These are phyloP conservation scores for Fusarium fracticaudum DNA, from an alignment of 2,329 filamentous ascomycete genomes.

Conservation along the genomic window DNA sequence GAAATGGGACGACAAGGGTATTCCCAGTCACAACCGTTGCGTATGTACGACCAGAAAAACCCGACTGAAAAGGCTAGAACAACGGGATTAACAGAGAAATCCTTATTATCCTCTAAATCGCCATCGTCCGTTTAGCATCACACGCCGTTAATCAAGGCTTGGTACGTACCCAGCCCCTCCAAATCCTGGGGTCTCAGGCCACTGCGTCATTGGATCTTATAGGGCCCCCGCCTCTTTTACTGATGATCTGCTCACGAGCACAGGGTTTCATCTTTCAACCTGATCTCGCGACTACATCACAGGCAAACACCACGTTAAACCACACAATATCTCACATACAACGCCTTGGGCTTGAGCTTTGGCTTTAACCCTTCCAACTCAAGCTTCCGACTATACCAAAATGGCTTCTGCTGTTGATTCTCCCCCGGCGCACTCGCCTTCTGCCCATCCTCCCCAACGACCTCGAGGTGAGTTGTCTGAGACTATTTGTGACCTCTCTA, in stretches of 20 bases:
- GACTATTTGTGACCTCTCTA: not conserved
- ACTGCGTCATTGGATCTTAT: conserved; percentile 39
- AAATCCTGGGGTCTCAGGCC: conserved; percentile 31
- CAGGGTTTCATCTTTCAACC: conserved; percentile 29
- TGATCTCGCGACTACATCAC: conserved; percentile 38
- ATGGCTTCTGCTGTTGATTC: conserved; percentile 55
- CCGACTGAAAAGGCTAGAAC: conserved; percentile 1
- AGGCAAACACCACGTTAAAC: conserved; percentile 17
- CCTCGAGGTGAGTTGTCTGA: conserved; percentile 54
- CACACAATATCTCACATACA: not conserved
- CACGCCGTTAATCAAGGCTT: not conserved
- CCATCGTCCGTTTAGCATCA: not conserved
- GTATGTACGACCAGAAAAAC: not conserved
- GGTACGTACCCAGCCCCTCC: conserved; percentile 32
- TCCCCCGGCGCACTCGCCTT: conserved; percentile 54
- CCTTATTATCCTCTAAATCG: not conserved
- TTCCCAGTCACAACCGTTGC: conserved; percentile 14
- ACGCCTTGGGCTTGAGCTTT: conserved; percentile 10
- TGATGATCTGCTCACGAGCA: conserved; percentile 37
- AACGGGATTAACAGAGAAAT: not conserved
- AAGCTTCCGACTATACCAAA: conserved; percentile 35
- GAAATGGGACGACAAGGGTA: conserved; percentile 10
- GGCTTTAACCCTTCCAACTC: conserved; percentile 27
- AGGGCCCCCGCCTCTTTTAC: conserved; percentile 23
- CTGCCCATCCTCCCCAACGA: conserved; percentile 52